These are phyloP conservation scores for Citrus medica DNA, from an alignment of 345 rosid species.

Conservation along the genomic window DNA sequence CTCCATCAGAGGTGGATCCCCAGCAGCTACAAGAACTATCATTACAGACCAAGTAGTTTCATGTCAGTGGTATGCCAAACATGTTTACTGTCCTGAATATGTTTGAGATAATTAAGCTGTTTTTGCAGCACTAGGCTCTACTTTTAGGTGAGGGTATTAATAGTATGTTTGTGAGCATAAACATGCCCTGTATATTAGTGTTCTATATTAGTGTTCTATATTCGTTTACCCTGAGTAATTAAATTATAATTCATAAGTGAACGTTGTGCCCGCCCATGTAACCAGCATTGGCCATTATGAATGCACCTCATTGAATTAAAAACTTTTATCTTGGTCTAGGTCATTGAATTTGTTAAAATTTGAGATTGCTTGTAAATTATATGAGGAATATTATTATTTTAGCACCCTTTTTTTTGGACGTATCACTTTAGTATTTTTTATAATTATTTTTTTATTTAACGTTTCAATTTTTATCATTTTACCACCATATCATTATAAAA, in stretches of 20 bases:
- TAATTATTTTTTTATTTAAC: too few relatives aligned
- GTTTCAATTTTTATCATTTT: too few relatives aligned
- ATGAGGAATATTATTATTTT: too few relatives aligned
- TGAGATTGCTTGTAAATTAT: too few relatives aligned
- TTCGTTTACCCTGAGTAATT: too few relatives aligned
- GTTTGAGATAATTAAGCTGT: neutral
- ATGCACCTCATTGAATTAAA: neutral
- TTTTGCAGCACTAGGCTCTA: neutral
- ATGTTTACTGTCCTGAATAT: neutral
- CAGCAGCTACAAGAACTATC: conserved; percentile 79
- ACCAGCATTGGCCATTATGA: neutral
- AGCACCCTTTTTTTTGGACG: too few relatives aligned
- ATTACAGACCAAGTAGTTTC: conserved; percentile 30
- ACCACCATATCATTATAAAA: too few relatives aligned
- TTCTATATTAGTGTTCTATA: too few relatives aligned
- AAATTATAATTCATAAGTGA: too few relatives aligned
- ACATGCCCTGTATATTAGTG: neutral
- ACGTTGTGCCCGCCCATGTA: neutral
- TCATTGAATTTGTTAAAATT: too few relatives aligned
- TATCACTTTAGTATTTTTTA: too few relatives aligned
- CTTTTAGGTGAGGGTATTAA: neutral
- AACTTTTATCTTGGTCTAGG: too few relatives aligned
- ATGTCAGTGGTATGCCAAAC: neutral
- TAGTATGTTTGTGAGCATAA: neutral
- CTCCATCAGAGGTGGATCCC: conserved; percentile 95